phyloP scores from a whole-genome alignment of 1,139 yeast genomes.

The Nakaseomyces delphensis region DNA sequence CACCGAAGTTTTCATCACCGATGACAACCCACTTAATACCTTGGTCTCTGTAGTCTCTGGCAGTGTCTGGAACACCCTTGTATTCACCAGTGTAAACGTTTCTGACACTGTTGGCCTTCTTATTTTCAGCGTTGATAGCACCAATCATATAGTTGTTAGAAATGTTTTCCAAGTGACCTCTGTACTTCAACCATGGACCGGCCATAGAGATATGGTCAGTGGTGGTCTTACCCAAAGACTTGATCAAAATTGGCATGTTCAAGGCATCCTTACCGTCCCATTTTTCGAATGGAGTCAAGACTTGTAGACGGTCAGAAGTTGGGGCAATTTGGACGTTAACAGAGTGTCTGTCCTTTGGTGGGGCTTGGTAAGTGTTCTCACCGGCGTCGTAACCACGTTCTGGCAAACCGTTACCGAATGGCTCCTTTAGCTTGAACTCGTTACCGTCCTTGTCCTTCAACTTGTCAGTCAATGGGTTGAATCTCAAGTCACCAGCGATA shows the following conservation, averaged over 20 bases:
- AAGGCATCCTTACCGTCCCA: slow-evolving; percentile 96
- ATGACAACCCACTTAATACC: slow-evolving; percentile 94
- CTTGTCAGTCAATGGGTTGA: slow-evolving; percentile 95
- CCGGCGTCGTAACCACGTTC: slow-evolving; percentile 88
- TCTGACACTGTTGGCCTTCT: slow-evolving; percentile 85
- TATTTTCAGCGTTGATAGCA: slow-evolving; percentile 95
- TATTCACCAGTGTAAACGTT: slow-evolving; percentile 88
- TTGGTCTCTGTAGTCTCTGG: slow-evolving; percentile 86
- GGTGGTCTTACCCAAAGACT: slow-evolving; percentile 96
- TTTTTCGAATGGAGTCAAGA: slow-evolving; percentile 79
- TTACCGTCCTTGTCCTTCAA: slow-evolving; percentile 91
- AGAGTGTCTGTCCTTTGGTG: slow-evolving; percentile 76
- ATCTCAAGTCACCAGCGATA: slow-evolving; percentile 94
- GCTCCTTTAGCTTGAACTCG: slow-evolving; percentile 87
- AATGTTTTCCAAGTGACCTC: slow-evolving; percentile 98
- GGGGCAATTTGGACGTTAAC: slow-evolving; percentile 76
- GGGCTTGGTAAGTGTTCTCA: slow-evolving; percentile 95
- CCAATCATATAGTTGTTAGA: slow-evolving; percentile 99
- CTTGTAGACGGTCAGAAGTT: slow-evolving; percentile 80
- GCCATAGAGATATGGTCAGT: slow-evolving; percentile 99
- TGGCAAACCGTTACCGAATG: slow-evolving; percentile 91
- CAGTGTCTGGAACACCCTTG: slow-evolving; percentile 95
- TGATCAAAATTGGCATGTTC: slow-evolving; percentile 86
- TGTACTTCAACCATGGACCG: slow-evolving; percentile 99
- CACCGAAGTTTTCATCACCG: slow-evolving; percentile 99